Conservation (phyloP, 768 basidiomycete genomes). For the Boletus rex-veris region DNA sequence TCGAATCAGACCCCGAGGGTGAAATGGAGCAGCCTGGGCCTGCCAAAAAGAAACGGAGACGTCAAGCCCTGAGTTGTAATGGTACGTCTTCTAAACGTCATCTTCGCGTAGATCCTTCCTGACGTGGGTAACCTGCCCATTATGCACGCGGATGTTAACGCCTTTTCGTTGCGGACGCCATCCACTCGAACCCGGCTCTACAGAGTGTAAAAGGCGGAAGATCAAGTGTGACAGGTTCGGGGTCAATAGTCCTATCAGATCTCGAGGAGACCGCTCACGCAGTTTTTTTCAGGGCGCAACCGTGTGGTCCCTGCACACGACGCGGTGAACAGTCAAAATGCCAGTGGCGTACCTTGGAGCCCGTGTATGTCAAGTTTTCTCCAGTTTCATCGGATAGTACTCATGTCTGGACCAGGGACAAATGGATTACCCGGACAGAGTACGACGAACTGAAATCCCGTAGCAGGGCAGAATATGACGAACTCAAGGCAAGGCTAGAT, state of each 20-base stretch:
- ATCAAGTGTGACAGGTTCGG: slow-evolving; percentile 83
- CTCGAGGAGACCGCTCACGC: slow-evolving; percentile 9
- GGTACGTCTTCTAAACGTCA: slow-evolving; percentile 44
- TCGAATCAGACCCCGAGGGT: slow-evolving; percentile 59
- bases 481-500: slow-evolving; percentile 63
- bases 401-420: slow-evolving; percentile 49
- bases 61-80: slow-evolving; percentile 83
- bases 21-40: slow-evolving; percentile 50
- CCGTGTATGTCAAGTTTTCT: slow-evolving; percentile 51
- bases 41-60: slow-evolving; percentile 77
- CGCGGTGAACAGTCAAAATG: slow-evolving; percentile 79
- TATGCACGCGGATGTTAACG: background rate
- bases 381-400: background rate
- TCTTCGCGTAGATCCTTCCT: slow-evolving; percentile 19
- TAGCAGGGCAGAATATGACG: slow-evolving; percentile 37
- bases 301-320: slow-evolving; percentile 76
- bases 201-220: slow-evolving; percentile 84
- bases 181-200: slow-evolving; percentile 5
- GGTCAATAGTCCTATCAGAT: slow-evolving; percentile 7
- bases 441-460: slow-evolving; percentile 72
- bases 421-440: slow-evolving; percentile 74
- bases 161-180: background rate
- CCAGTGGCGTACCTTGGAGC: slow-evolving; percentile 80
- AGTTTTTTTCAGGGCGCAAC: slow-evolving; percentile 58
- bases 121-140: slow-evolving; percentile 6